Evolutionary conservation across 1,284 basidiomycete species (phyloP), one percentile per base, ranked within the genome.

Genomic region (Vanrija humicola): DNA sequence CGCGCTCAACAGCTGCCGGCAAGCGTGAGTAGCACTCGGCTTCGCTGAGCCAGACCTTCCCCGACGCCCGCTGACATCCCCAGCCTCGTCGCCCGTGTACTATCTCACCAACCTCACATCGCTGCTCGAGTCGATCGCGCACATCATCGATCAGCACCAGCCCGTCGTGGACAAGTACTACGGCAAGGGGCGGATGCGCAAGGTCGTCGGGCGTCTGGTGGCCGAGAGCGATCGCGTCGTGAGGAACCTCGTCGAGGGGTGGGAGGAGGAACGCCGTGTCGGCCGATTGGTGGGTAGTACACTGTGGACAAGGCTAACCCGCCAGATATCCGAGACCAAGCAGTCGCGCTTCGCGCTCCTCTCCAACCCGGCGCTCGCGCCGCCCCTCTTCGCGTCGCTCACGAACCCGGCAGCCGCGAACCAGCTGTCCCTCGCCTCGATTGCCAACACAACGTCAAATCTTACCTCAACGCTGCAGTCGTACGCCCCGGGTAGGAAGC

Each of bases 121-220:
- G 1, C 81, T 99, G 0, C 94, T 98, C 64, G 96, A 99, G 77
- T 89, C 88, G 52, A 87, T 98, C 43, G 96, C 95, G 1, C 85
- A 90, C 79, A 92, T 99, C 59, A 87, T 98, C 42, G 93, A 95
- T 67, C 93, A 97, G 70, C 96, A 99, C 72, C 93, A 96, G 68
- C 90, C 93, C 1, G 85, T 98, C 1, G 95, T 99, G 0, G 94
- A 98, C 73, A 95, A 95, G 75, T 96, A 98, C 74, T 98, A 98
- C 67, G 96, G 93, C 0, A 67, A 75, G 5, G 88, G 90, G 1
- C 87, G 88, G 68, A 96, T 96, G 93, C 79, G 80, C 28, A 82
- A 79, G 19, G 93, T 98, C 15, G 83, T 94, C 3, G 80, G 82
- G 15, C 82, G 86, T 40, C 79, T 99, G 6, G 77, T 96, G 38